phyloP scores from a whole-genome alignment of 2,329 filamentous ascomycete species.

The Talaromyces piceae region DNA sequence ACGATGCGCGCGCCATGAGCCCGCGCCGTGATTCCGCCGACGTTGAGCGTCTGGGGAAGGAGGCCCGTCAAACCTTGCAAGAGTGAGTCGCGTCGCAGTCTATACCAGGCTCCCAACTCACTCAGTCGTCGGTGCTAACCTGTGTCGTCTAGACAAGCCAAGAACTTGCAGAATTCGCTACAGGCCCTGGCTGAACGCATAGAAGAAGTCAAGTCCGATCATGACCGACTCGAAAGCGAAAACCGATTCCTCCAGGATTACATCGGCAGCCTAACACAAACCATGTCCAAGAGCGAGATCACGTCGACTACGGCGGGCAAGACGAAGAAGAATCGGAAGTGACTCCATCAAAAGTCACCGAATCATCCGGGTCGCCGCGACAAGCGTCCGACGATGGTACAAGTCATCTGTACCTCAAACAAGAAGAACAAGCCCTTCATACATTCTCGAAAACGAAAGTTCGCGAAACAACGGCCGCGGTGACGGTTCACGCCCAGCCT shows the following conservation, averaged over 20 bases:
- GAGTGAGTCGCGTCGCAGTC: conserved; percentile 41
- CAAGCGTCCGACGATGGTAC: neutral
- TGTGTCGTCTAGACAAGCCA: conserved; percentile 62
- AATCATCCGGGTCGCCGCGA: neutral
- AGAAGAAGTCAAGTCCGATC: conserved; percentile 86
- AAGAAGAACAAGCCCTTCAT: no score
- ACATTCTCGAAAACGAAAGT: no score
- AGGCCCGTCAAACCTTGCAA: conserved; percentile 60
- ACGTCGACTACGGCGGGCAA: conserved; percentile 45
- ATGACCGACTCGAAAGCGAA: conserved; percentile 92
- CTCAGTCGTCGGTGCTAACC: no score
- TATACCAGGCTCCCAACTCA: neutral
- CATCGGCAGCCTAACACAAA: conserved; percentile 89
- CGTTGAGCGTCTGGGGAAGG: conserved; percentile 76
- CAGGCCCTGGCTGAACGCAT: conserved; percentile 87
- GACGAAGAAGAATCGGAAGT: conserved; percentile 40
- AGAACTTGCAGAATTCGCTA: conserved; percentile 79
- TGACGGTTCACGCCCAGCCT: no score
- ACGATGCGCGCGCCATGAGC: conserved; percentile 91
- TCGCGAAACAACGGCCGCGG: neutral
- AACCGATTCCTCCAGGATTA: conserved; percentile 98
- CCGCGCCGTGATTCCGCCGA: conserved; percentile 85
- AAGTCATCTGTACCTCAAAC: neutral
- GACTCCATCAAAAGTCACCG: conserved; percentile 9
- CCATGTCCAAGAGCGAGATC: conserved; percentile 51